Percentiles rank a stretch among this genome's conserved stretches.
Conservation (phyloP, 2,329 filamentous ascomycete species). For the Fusarium albosuccineum region DNA sequence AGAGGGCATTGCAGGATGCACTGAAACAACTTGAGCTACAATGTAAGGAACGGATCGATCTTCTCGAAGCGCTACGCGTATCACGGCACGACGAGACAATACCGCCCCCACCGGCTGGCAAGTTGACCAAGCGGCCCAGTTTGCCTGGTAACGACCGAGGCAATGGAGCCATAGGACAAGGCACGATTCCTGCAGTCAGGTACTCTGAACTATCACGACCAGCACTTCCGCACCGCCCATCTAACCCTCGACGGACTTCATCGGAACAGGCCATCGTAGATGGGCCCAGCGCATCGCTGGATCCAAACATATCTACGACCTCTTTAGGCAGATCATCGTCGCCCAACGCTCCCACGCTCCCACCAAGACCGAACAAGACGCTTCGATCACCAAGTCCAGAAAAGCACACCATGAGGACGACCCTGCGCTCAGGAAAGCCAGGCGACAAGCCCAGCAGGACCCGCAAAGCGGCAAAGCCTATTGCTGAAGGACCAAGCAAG, state of each 20-base stretch:
- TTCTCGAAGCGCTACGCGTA: slow-evolving; percentile 83
- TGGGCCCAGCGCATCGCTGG: slow-evolving; percentile 42
- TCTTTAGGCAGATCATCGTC: slow-evolving; percentile 49
- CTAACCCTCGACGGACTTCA: slow-evolving; percentile 66
- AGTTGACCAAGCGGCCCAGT: slow-evolving; percentile 40
- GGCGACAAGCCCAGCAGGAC: slow-evolving; percentile 58
- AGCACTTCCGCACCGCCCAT: slow-evolving; percentile 67
- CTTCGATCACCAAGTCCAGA: slow-evolving; percentile 69
- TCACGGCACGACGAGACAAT: slow-evolving; percentile 61
- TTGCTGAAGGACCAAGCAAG: slow-evolving; percentile 69
- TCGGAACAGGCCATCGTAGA: slow-evolving; percentile 62
- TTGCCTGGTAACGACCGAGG: slow-evolving; percentile 37
- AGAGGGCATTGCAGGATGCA: slow-evolving; percentile 84
- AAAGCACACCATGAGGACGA: slow-evolving; percentile 73
- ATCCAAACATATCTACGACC: slow-evolving; percentile 22
- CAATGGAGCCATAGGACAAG: slow-evolving; percentile 79
- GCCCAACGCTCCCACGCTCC: slow-evolving; percentile 45
- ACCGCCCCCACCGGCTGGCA: slow-evolving; percentile 32
- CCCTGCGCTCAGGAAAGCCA: slow-evolving; percentile 64
- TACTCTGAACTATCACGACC: slow-evolving; percentile 87
- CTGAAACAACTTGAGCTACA: slow-evolving; percentile 87
- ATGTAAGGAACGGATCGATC: slow-evolving; percentile 91
- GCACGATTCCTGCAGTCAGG: slow-evolving; percentile 83
- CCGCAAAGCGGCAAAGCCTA: slow-evolving; percentile 57
- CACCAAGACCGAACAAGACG: slow-evolving; percentile 53